Evolutionary conservation across 805 yeast genomes (phyloP).

Genomic region (Myxozyma monticola): DNA sequence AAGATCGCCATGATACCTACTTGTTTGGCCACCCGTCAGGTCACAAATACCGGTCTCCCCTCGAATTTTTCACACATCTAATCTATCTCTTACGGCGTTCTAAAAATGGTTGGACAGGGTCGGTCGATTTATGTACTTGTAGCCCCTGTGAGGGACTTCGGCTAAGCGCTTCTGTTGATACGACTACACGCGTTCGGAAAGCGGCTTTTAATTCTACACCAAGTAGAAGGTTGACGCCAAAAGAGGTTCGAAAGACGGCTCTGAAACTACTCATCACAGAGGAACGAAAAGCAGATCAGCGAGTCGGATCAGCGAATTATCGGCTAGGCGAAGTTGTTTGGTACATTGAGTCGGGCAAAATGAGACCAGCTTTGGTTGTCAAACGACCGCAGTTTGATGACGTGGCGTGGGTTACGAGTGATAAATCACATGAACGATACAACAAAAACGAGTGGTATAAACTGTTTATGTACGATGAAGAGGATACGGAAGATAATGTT

Average conservation of each 20-base stretch:
- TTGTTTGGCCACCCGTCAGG: conserved; percentile 31
- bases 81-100: too few species aligned
- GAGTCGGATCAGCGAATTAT: conserved; percentile 15
- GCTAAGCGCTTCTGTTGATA: too few species aligned
- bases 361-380: conserved; percentile 19
- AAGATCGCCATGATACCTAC: conserved; percentile 11
- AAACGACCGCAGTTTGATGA: conserved; percentile 13
- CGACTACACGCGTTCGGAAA: too few species aligned
- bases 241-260: conserved; percentile 6
- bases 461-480: conserved; percentile 4
- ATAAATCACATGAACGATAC: too few species aligned
- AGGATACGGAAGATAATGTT: conserved; percentile 4
- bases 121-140: too few species aligned
- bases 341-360: background rate
- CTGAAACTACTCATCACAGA: conserved; percentile 5
- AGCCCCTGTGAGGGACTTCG: too few species aligned
- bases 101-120: background rate
- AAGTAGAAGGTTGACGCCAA: background rate
- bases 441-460: conserved; percentile 5
- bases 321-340: conserved; percentile 27
- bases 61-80: conserved; percentile 22
- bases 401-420: conserved; percentile 1
- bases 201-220: too few species aligned
- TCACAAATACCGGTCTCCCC: conserved; percentile 13
- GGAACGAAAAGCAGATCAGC: conserved; percentile 10